These are phyloP conservation scores for Fusarium staphyleae DNA, from an alignment of 2,329 filamentous ascomycete species.

Conservation along the genomic window DNA sequence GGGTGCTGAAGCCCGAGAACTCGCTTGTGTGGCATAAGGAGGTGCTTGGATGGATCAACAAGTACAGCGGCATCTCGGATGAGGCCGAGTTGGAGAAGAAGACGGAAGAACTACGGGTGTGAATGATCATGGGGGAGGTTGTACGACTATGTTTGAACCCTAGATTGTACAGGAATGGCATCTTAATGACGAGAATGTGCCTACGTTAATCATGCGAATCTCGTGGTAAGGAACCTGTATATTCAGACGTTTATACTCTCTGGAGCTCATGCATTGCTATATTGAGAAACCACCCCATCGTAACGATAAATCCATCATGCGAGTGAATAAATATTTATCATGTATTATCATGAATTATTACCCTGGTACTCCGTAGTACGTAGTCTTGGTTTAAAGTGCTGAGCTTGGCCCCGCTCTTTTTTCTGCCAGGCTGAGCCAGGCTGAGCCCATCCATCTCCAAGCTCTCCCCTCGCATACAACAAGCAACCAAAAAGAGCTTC, in stretches of 20 bases:
- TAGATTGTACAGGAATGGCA: background rate
- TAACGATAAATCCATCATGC: no score
- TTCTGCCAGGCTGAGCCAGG: constrained; percentile 9
- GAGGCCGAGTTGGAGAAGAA: constrained; percentile 31
- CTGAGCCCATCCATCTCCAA: no score
- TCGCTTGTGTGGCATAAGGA: constrained; percentile 88
- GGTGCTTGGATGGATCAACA: constrained; percentile 80
- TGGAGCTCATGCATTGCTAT: no score
- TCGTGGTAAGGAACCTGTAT: no score
- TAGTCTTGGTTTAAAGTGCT: no score
- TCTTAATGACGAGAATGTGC: no score
- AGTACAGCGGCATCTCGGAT: constrained; percentile 59
- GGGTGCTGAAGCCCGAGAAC: constrained; percentile 93
- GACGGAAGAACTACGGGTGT: constrained; percentile 30
- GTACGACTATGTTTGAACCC: background rate
- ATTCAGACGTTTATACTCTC: no score
- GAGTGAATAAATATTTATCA: no score
- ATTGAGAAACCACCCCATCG: no score
- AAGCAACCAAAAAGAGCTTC: constrained; percentile 7
- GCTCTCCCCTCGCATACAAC: background rate
- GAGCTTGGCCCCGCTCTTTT: constrained; percentile 23
- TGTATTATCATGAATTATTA: no score
- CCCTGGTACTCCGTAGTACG: no score
- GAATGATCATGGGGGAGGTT: background rate
- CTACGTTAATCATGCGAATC: no score